A percentile compares a stretch with the other conserved stretches of the same genome.
phyloP scores from a whole-genome alignment of 1,284 basidiomycete genomes.

The Anthracocystis walkeri region DNA sequence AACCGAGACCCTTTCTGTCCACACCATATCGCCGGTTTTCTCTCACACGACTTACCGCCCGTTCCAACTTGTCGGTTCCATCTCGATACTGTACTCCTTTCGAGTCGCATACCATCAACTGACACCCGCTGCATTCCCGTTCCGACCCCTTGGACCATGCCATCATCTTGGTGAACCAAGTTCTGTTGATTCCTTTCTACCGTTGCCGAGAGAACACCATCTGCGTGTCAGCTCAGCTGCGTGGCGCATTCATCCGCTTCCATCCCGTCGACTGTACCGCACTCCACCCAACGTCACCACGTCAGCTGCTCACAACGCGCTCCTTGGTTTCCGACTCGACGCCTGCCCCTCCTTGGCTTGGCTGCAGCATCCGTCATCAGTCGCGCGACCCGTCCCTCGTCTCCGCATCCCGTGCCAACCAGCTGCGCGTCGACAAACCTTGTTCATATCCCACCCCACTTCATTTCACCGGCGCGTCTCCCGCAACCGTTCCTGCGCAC shows the following conservation, averaged over 20 bases:
- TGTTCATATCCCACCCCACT: constrained; percentile 16
- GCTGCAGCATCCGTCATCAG: background rate
- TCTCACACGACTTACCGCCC: background rate
- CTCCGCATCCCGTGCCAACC: background rate
- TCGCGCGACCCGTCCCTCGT: constrained; percentile 3
- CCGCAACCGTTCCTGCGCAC: too few relatives aligned
- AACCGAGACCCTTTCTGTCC: too few relatives aligned
- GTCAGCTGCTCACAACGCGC: constrained; percentile 7
- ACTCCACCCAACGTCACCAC: background rate
- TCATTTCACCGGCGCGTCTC: constrained; percentile 5
- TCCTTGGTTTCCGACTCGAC: background rate
- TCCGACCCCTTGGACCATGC: constrained; percentile 30
- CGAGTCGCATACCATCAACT: constrained; percentile 6
- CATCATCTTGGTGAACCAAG: constrained; percentile 6
- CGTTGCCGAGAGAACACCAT: constrained; percentile 24
- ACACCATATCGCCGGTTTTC: background rate
- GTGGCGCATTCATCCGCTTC: constrained; percentile 10
- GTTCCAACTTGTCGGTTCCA: background rate
- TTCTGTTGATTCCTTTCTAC: constrained; percentile 5
- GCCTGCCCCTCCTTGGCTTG: background rate
- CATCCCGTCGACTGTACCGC: background rate
- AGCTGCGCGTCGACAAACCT: constrained; percentile 9
- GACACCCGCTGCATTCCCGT: constrained; percentile 27
- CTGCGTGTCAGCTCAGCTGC: background rate
- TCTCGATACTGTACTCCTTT: background rate